These are phyloP conservation scores for Lonicera japonica DNA, from an alignment of 129 eudicot genomes.

Conservation along the genomic window DNA sequence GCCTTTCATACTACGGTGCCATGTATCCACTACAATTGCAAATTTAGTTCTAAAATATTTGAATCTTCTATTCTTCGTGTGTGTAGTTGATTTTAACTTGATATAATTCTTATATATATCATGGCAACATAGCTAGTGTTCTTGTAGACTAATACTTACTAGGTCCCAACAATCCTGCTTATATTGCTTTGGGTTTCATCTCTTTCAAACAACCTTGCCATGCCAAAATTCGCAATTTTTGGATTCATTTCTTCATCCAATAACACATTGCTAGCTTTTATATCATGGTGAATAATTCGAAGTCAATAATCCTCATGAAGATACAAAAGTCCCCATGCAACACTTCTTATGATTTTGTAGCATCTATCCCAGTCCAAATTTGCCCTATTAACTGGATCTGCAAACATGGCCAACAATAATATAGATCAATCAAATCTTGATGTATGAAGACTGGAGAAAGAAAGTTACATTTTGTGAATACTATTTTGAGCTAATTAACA, in stretches of 20 bases:
- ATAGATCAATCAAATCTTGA: background rate
- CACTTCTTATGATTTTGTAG: constrained; percentile 19
- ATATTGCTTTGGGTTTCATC: constrained; percentile 21
- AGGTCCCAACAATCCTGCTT: constrained; percentile 29
- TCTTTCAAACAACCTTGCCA: constrained; percentile 20
- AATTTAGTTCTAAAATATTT: too few species aligned
- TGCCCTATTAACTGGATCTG: constrained; percentile 13
- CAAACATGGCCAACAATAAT: background rate
- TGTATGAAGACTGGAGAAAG: background rate
- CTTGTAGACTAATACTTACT: constrained; percentile 12
- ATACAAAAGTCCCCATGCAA: constrained; percentile 27
- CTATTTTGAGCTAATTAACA: background rate
- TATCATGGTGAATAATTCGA: constrained; percentile 25
- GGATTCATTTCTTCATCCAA: constrained; percentile 24
- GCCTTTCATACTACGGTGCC: constrained; percentile 31
- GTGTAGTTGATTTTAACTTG: too few species aligned
- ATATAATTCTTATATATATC: background rate
- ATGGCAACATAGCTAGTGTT: background rate
- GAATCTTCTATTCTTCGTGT: background rate
- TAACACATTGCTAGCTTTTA: constrained; percentile 30
- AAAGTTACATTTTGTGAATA: background rate
- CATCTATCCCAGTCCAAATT: constrained; percentile 19
- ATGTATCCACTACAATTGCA: constrained; percentile 25
- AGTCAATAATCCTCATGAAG: constrained; percentile 35
- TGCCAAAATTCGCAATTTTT: constrained; percentile 38